A percentile compares a stretch with the other conserved stretches of the same genome.
These are phyloP conservation scores for Tolypocladium sp. DNA, from an alignment of 2,329 filamentous ascomycete species.

Conservation along the genomic window DNA sequence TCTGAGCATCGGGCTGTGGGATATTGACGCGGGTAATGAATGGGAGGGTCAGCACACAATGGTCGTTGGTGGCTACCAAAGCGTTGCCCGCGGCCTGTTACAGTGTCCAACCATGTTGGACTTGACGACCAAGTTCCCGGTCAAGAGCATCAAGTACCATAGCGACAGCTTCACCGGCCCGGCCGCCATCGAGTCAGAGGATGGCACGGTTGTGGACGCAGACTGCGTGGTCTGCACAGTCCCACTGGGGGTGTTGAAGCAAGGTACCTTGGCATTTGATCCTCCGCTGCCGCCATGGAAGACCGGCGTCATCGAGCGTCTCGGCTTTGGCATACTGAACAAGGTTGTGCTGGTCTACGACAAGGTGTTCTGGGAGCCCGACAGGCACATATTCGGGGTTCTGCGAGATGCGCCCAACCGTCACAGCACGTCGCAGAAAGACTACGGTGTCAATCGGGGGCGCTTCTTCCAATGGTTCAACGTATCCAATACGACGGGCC, in stretches of 20 bases:
- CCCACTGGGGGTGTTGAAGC: constrained; percentile 84
- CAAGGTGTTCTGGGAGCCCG: constrained; percentile 80
- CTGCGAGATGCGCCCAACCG: constrained; percentile 63
- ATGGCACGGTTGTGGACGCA: constrained; percentile 70
- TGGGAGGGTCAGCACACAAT: constrained; percentile 94
- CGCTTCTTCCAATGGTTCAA: constrained; percentile 99
- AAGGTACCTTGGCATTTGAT: constrained; percentile 73
- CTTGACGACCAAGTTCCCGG: constrained; percentile 62
- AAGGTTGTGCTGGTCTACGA: constrained; percentile 91
- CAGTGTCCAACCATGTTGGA: constrained; percentile 69
- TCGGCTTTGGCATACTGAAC: constrained; percentile 91
- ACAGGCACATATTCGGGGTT: constrained; percentile 88
- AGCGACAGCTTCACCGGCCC: constrained; percentile 33
- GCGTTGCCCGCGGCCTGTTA: constrained; percentile 79
- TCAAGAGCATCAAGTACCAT: constrained; percentile 63
- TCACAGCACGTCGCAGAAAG: constrained; percentile 65
- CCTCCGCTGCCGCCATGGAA: constrained; percentile 88
- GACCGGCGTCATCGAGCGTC: constrained; percentile 63
- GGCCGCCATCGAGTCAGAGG: constrained; percentile 62
- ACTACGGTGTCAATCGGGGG: constrained; percentile 73
- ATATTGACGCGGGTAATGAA: constrained; percentile 95
- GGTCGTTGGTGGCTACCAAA: constrained; percentile 88
- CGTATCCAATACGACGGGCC: constrained; percentile 77
- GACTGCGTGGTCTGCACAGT: constrained; percentile 87
- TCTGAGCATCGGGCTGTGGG: constrained; percentile 85